A percentile compares a stretch with the other conserved stretches of the same genome.
These are phyloP conservation scores for Macrolepiota fuliginosa DNA, from an alignment of 768 basidiomycete species.

Conservation along the genomic window DNA sequence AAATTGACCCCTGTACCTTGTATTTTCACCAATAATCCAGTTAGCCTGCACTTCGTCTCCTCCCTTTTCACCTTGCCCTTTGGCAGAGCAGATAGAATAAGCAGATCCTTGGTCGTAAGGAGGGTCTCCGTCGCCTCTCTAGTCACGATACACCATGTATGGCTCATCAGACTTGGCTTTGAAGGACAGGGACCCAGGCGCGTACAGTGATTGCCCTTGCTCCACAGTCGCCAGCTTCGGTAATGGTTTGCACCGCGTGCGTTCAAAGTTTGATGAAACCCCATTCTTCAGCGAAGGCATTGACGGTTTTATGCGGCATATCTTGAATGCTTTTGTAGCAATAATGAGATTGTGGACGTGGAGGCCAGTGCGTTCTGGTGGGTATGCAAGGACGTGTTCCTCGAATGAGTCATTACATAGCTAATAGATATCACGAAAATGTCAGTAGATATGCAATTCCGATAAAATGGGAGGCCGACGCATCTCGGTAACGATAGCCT, in stretches of 20 bases:
- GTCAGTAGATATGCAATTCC: not conserved
- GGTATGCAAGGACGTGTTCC: conserved; percentile 89
- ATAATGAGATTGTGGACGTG: conserved; percentile 91
- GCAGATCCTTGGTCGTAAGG: conserved; percentile 38
- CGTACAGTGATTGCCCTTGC: conserved; percentile 60
- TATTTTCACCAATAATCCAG: conserved; percentile 83
- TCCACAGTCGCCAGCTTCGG: conserved; percentile 47
- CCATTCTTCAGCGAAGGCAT: conserved; percentile 84
- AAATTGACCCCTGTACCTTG: conserved; percentile 56
- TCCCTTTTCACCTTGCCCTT: conserved; percentile 68
- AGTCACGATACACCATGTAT: conserved; percentile 98
- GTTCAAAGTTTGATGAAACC: conserved; percentile 84
- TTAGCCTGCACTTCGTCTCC: conserved; percentile 79
- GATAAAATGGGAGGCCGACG: conserved; percentile 14
- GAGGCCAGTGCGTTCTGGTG: conserved; percentile 80
- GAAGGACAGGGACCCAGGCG: conserved; percentile 85
- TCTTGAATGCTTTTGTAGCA: conserved; percentile 63
- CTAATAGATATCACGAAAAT: conserved; percentile 34
- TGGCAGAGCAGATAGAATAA: conserved; percentile 40
- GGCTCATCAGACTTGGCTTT: conserved; percentile 99
- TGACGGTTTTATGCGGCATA: conserved; percentile 61
- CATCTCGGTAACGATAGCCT: conserved; percentile 85
- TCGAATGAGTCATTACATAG: conserved; percentile 97
- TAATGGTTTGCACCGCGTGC: conserved; percentile 51
- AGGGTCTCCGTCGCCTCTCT: conserved; percentile 86